phyloP scores from a whole-genome alignment of 2,329 filamentous ascomycete genomes.

The Cucurbitaria berberidis region DNA sequence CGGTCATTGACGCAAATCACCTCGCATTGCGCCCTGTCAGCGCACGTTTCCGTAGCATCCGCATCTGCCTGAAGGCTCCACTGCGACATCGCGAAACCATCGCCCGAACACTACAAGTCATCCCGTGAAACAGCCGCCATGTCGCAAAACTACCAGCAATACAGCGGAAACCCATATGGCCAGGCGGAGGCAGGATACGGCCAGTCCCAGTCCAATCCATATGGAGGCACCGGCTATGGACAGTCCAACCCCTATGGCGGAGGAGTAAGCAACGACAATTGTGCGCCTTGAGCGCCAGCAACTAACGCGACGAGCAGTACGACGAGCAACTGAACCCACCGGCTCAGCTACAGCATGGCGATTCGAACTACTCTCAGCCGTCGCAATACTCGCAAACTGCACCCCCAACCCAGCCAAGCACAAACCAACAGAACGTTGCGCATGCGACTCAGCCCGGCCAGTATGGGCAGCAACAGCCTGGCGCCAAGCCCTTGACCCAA shows the following conservation, averaged over 20 bases:
- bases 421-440: slow-evolving; percentile 17
- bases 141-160: slow-evolving; percentile 60
- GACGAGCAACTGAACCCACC: slow-evolving; percentile 33
- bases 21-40: slow-evolving; percentile 15
- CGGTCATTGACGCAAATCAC: slow-evolving; percentile 2
- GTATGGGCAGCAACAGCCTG: slow-evolving; percentile 56
- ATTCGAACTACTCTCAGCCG: slow-evolving; percentile 48
- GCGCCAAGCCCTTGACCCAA: slow-evolving; percentile 60
- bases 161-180: slow-evolving; percentile 67
- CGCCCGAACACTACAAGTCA: slow-evolving; percentile 11
- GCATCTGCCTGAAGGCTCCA: slow-evolving; percentile 26
- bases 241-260: slow-evolving; percentile 40
- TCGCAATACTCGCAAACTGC: slow-evolving; percentile 44
- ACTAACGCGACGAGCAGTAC: slow-evolving; percentile 24
- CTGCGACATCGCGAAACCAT: slow-evolving; percentile 27
- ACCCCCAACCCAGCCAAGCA: slow-evolving; percentile 33
- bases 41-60: slow-evolving; percentile 38
- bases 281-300: slow-evolving; percentile 10
- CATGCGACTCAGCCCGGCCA: slow-evolving; percentile 20
- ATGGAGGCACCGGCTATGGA: slow-evolving; percentile 44
- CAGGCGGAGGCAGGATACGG: slow-evolving; percentile 47
- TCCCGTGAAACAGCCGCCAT: slow-evolving; percentile 23
- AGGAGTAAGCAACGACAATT: slow-evolving; percentile 25
- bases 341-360: slow-evolving; percentile 42
- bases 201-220: slow-evolving; percentile 44